Percentiles rank a stretch among this genome's conserved stretches.
Evolutionary conservation across 306 rosid genomes (phyloP).

Genomic region (Malus asiatica): DNA sequence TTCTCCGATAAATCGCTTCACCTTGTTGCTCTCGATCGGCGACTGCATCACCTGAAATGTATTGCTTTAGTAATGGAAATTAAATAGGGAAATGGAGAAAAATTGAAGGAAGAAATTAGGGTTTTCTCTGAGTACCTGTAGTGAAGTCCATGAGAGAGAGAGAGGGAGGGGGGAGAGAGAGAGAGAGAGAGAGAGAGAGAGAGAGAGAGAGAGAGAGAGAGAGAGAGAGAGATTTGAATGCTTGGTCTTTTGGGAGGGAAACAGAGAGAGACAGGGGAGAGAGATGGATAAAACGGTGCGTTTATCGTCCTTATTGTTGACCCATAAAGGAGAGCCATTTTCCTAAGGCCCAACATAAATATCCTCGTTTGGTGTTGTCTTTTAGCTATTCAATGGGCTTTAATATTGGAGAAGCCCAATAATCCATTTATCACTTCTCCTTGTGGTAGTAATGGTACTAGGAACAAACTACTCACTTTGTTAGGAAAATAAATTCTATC

Average conservation of each 20-base stretch:
- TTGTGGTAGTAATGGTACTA: too few relatives aligned
- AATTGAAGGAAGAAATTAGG: background rate
- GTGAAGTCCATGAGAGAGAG: conserved; percentile 28
- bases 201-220: background rate
- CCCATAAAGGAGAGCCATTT: background rate
- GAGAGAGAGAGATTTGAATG: conserved; percentile 6
- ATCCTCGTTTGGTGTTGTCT: too few relatives aligned
- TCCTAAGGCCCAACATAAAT: background rate
- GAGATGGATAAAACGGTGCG: background rate
- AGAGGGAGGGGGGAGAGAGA: background rate
- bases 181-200: background rate
- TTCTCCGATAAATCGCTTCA: conserved; percentile 52
- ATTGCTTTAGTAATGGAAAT: background rate
- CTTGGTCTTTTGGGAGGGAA: conserved; percentile 19
- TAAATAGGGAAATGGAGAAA: background rate
- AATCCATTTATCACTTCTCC: too few relatives aligned
- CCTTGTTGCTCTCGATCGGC: conserved; percentile 16
- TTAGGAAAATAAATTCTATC: background rate
- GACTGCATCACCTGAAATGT: conserved; percentile 17
- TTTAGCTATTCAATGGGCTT: too few relatives aligned
- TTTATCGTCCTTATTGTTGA: background rate
- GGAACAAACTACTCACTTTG: background rate
- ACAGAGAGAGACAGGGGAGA: background rate
- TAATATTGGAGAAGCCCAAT: background rate
- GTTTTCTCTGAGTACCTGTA: conserved; percentile 14